Conservation (phyloP, 75 land plant genomes). For the Adiantum capillusveneris region DNA sequence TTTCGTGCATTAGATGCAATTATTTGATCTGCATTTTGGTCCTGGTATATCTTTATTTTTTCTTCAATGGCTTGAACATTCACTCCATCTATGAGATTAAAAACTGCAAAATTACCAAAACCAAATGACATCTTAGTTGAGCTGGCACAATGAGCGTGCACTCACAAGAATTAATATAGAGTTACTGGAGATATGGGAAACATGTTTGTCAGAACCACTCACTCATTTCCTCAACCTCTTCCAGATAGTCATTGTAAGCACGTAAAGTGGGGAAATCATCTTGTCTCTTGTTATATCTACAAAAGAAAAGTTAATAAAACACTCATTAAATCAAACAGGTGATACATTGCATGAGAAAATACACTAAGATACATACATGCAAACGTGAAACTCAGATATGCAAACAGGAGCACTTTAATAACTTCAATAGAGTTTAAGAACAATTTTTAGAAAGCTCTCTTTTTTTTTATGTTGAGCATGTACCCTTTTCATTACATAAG, state of each 20-base stretch:
- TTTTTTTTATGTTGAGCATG: too few relatives aligned
- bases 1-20: slow-evolving; percentile 60
- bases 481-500: too few relatives aligned
- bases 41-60: slow-evolving; percentile 57
- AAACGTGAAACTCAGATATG: too few relatives aligned
- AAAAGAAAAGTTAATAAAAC: too few relatives aligned
- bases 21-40: slow-evolving; percentile 85
- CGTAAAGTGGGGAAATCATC: slow-evolving; percentile 75
- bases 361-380: too few relatives aligned
- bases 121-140: neutral
- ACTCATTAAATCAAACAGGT: too few relatives aligned
- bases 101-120: slow-evolving; percentile 42
- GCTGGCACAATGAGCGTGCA: neutral
- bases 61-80: slow-evolving; percentile 68
- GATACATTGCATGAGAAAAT: too few relatives aligned
- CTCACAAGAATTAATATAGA: too few relatives aligned
- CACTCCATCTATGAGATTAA: slow-evolving; percentile 66
- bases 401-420: too few relatives aligned
- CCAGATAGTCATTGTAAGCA: slow-evolving; percentile 93
- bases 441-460: too few relatives aligned
- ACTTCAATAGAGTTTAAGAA: too few relatives aligned
- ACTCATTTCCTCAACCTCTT: slow-evolving; percentile 93
- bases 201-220: slow-evolving; percentile 10
- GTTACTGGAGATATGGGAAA: too few relatives aligned
- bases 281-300: slow-evolving; percentile 84